Base-by-base conservation (phyloP, 441 rosid species). In the Syzygium malaccense region DNA sequence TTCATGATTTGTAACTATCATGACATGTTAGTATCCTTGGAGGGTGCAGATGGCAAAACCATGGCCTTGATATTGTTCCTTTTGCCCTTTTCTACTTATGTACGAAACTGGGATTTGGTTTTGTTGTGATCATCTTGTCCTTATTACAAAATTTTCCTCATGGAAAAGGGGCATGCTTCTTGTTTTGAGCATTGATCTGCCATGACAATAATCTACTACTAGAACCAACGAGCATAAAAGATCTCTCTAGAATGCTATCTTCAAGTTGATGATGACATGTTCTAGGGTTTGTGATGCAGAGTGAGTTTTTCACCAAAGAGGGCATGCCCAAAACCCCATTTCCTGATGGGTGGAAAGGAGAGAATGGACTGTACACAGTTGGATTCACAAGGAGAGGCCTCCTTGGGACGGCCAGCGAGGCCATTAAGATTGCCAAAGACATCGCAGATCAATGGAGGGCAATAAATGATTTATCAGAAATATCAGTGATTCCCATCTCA, bases 301-400 rank as follows among this genome's bases (percentile, higher is more conserved):
- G 94, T 88, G 95, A 95, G 58, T 94, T 94, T 88, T 96, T 96
- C 94, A 92, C 95, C 37, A 89, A 94, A 84, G 98, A 97, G 26
- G 99, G 99, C 0, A 97, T 97, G 98, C 98, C 99, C 2, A 95
- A 88, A 91, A 92, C 94, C 48, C 95, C 97, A 37, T 98, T 97
- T 91, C 99, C 99, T 7, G 92, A 94, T 90, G 95, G 98, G 2
- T 98, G 99, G 99, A 98, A 95, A 87, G 99, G 98, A 54, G 96
- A 86, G 17, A 92, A 93, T 55, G 99, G 99, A 86, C 86, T 98
- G 10, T 98, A 98, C 91, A 91, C 95, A 2, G 99, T 97, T 75
- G 99, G 99, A 51, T 98, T 98, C 88, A 97, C 98, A 41, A 92
- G 96, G 87, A 94, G 95, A 91, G 99, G 99, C 14, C 94, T 98